Evolutionary conservation across 257 asterid species (phyloP), one percentile per base, ranked within the genome.

Genomic region (Fraxinus quadrangulata): DNA sequence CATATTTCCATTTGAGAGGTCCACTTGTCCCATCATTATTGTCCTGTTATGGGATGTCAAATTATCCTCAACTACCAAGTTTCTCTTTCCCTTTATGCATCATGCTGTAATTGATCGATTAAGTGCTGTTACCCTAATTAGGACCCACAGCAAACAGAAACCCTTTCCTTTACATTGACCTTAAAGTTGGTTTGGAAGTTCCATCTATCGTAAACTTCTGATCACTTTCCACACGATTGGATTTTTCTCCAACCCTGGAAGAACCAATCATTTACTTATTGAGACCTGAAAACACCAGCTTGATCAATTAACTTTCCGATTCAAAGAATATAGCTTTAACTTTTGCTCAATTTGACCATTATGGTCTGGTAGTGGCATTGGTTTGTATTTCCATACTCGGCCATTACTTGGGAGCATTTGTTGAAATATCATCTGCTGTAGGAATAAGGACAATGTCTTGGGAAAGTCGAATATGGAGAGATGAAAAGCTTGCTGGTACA

Each of bases 401-500:
- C 19, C 19, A 12, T 49, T 16, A 14, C 6, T 49, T 14, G 56
- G 56, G n/a, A 49, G 59, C 59, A 49, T 49, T 49, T 12, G 59
- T 14, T 49, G n/a, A 49, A 47, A 49, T 49, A 17, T 6, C 9
- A 6, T 17, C 66, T 56, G 66, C 10, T 56, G 14, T 56, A 56
- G 66, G 23, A 56, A 17, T 56, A n/a, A 17, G 66, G 26, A 56
- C 26, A 56, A 54, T 56, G 66, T 9, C 9, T n/a, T 56, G 66
- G 26, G 26, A 56, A 56, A n/a, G 23, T n/a, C 26, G 3, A 17
- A 19, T 7, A 0, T 56, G 28, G n/a, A 56, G 66, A 56, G 66
- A 56, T 56, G 66, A 56, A 56, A 56, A n/a, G 23, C 66, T 19
- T 56, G 66, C 66, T n/a, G 11, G 66, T 56, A 40, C 66, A 56